These are phyloP conservation scores for Dendryphion nanum DNA, from an alignment of 2,329 filamentous ascomycete species.

Conservation along the genomic window DNA sequence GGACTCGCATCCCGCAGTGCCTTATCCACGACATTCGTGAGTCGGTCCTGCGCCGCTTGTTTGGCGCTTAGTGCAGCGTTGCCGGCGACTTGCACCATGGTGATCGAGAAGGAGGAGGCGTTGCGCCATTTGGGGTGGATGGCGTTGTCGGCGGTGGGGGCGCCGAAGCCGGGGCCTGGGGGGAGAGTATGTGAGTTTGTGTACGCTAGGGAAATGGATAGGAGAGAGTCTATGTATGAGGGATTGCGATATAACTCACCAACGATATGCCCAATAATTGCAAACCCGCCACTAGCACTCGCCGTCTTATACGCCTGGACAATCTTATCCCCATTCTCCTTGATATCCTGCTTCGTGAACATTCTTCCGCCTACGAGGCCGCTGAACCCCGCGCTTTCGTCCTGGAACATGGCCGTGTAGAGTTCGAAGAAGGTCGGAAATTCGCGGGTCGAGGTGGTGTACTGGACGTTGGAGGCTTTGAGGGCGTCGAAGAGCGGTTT, in stretches of 20 bases:
- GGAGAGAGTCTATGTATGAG: too few relatives aligned
- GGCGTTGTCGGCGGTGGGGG: slow-evolving; percentile 7
- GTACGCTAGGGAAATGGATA: too few relatives aligned
- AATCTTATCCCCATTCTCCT: slow-evolving; percentile 6
- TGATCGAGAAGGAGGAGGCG: slow-evolving; percentile 7
- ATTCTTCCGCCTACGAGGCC: slow-evolving; percentile 9
- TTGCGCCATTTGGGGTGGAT: slow-evolving; percentile 9
- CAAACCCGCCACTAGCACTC: neutral
- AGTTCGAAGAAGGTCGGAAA: slow-evolving; percentile 11
- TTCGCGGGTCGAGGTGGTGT: slow-evolving; percentile 5
- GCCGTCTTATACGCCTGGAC: slow-evolving; percentile 7
- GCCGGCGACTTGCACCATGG: slow-evolving; percentile 3
- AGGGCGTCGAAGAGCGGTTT: slow-evolving; percentile 10
- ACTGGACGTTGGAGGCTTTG: slow-evolving; percentile 2
- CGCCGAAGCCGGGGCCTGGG: slow-evolving; percentile 5
- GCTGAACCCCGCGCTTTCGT: slow-evolving; percentile 6
- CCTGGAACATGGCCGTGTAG: slow-evolving; percentile 10
- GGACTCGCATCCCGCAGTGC: slow-evolving; percentile 7
- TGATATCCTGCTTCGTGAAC: slow-evolving; percentile 10
- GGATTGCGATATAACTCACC: slow-evolving; percentile 1
- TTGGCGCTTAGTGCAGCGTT: slow-evolving; percentile 3
- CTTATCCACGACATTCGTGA: slow-evolving; percentile 6
- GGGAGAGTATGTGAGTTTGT: neutral
- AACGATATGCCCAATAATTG: slow-evolving; percentile 8
- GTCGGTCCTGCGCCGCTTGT: slow-evolving; percentile 2